Conservation (phyloP, 2,329 filamentous ascomycete genomes). For the Colletotrichum sp. region DNA sequence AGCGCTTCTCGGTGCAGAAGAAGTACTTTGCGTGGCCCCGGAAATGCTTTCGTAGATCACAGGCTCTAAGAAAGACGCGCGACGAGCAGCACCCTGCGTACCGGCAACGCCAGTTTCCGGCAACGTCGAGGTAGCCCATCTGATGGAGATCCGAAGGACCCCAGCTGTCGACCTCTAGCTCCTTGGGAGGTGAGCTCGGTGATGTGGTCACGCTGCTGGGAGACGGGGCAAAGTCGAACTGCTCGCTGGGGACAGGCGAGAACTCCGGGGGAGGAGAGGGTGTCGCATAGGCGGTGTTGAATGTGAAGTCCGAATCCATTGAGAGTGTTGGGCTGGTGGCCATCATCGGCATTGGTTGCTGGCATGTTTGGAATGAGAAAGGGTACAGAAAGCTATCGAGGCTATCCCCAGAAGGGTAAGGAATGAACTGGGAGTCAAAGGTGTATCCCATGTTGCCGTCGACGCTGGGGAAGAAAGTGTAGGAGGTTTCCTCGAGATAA, state of each 20-base stretch:
- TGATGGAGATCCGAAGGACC: neutral
- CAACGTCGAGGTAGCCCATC: slow-evolving; percentile 13
- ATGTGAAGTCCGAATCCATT: neutral
- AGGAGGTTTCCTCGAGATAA: neutral
- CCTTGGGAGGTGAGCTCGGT: neutral
- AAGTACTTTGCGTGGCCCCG: slow-evolving; percentile 14
- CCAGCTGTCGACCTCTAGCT: neutral
- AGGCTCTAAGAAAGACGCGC: slow-evolving; percentile 9
- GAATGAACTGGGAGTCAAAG: slow-evolving; percentile 8
- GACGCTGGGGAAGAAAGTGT: neutral
- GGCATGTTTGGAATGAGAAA: neutral
- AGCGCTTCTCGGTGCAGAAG: slow-evolving; percentile 16
- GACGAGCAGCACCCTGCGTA: slow-evolving; percentile 9
- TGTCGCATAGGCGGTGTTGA: neutral
- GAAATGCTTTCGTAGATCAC: slow-evolving; percentile 11
- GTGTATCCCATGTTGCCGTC: neutral
- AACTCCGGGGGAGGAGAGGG: neutral
- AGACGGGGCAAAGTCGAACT: neutral
- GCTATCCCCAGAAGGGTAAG: neutral
- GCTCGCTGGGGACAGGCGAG: neutral
- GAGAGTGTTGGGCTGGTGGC: neutral
- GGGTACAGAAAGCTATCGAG: slow-evolving; percentile 1
- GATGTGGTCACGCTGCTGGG: neutral
- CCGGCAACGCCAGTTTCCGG: slow-evolving; percentile 15
- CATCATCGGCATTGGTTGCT: neutral